Conservation (phyloP, 305 asterid species). For the Solanum hybrid region DNA sequence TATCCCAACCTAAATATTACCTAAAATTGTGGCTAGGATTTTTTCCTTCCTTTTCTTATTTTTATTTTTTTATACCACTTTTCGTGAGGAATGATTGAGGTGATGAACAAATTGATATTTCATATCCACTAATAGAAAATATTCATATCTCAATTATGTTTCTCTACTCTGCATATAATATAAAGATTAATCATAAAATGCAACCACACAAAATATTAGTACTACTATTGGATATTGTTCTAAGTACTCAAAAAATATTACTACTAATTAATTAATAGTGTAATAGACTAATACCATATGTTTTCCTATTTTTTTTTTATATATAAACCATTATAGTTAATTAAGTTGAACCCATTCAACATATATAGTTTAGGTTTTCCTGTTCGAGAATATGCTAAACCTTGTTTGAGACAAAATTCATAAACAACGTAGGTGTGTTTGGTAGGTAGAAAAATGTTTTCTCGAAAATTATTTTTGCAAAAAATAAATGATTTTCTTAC, state of each 20-base stretch:
- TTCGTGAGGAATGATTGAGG: background rate
- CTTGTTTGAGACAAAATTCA: too few relatives aligned
- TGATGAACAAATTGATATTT: background rate
- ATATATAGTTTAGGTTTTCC: background rate
- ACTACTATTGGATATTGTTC: background rate
- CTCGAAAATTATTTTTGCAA: background rate
- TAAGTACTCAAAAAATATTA: background rate
- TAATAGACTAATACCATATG: background rate
- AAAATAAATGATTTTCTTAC: background rate
- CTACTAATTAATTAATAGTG: too few relatives aligned
- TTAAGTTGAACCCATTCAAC: background rate
- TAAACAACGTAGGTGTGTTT: background rate
- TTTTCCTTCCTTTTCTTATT: background rate
- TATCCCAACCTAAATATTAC: background rate
- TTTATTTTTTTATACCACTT: background rate
- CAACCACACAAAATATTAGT: background rate
- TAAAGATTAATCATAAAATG: too few relatives aligned
- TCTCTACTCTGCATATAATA: background rate
- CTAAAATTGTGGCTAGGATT: background rate
- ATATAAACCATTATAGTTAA: background rate
- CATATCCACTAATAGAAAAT: background rate
- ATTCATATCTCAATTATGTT: background rate
- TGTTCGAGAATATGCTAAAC: too few relatives aligned
- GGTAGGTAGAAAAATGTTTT: background rate
- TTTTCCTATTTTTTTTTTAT: background rate